Conservation (phyloP, 352 stramenopile genomes). For the Globisporangium carolinianum region DNA sequence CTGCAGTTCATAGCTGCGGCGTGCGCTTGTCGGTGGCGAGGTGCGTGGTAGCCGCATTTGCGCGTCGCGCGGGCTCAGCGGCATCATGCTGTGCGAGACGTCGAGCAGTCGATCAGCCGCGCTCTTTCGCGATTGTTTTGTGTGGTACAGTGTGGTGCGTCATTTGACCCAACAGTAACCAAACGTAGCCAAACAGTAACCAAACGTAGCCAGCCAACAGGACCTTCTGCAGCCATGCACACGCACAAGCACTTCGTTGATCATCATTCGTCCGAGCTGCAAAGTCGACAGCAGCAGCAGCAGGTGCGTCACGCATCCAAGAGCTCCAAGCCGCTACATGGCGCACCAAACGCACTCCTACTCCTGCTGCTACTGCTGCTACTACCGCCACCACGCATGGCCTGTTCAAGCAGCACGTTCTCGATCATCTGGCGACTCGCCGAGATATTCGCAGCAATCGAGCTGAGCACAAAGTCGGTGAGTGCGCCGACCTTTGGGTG, state of each 20-base stretch:
- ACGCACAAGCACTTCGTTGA: background rate
- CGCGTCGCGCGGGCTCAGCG: conserved; percentile 12
- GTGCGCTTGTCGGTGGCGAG: background rate
- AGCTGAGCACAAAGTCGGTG: conserved; percentile 34
- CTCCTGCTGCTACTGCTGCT: background rate
- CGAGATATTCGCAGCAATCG: conserved; percentile 23
- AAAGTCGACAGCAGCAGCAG: background rate
- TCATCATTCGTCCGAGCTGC: background rate
- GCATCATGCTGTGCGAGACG: conserved; percentile 1
- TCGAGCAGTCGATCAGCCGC: background rate
- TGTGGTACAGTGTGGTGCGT: background rate
- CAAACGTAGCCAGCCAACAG: too few relatives aligned
- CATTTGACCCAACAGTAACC: background rate
- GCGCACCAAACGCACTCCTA: background rate
- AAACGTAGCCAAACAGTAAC: too few relatives aligned
- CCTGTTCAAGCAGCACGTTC: conserved; percentile 26
- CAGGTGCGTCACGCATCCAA: background rate
- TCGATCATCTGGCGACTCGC: conserved; percentile 43
- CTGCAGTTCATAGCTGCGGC: background rate
- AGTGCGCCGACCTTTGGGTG: conserved; percentile 26
- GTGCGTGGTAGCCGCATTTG: conserved; percentile 2
- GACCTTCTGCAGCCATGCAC: too few relatives aligned
- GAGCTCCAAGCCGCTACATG: background rate
- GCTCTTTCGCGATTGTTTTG: background rate
- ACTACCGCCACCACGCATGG: conserved; percentile 1